phyloP scores from a whole-genome alignment of 306 rosid genomes.

The Mimosa bimucronata region DNA sequence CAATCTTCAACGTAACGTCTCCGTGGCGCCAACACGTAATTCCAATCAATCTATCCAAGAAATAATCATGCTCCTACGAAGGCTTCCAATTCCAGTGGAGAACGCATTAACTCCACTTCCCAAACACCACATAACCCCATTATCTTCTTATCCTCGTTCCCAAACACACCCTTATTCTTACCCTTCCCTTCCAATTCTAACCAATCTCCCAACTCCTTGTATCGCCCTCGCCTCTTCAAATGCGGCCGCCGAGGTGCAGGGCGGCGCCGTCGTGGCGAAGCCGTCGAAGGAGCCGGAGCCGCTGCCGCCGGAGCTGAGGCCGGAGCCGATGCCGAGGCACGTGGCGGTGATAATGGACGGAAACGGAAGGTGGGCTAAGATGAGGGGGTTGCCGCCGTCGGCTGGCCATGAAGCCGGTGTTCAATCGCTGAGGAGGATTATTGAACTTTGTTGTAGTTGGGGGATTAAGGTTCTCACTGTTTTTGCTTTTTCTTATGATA shows the following conservation, averaged over 20 bases:
- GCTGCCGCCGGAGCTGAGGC: conserved; percentile 49
- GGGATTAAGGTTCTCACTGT: conserved; percentile 69
- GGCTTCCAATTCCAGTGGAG: conserved; percentile 41
- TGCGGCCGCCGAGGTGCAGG: conserved; percentile 17
- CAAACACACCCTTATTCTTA: conserved; percentile 16
- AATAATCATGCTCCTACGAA: conserved; percentile 44
- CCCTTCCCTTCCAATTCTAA: not conserved
- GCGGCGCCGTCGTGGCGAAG: not conserved
- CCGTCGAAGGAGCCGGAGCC: conserved; percentile 33
- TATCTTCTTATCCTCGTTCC: not conserved
- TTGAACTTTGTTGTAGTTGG: conserved; percentile 59
- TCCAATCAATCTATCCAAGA: not conserved
- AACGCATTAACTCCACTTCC: conserved; percentile 18
- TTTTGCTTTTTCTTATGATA: conserved; percentile 69
- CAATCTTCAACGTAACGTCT: not conserved
- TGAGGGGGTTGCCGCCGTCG: conserved; percentile 46
- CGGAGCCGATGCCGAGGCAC: conserved; percentile 77
- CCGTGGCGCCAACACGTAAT: not conserved
- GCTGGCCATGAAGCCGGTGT: conserved; percentile 69
- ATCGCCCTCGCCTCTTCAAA: not conserved
- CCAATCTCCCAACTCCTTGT: not conserved
- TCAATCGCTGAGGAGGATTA: conserved; percentile 44
- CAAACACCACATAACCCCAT: not conserved
- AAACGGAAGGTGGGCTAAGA: conserved; percentile 76
- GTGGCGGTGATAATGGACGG: conserved; percentile 92